Evolutionary conservation across 441 rosid species (phyloP), one percentile per base, ranked within the genome.

Genomic region (Brassica balearica): DNA sequence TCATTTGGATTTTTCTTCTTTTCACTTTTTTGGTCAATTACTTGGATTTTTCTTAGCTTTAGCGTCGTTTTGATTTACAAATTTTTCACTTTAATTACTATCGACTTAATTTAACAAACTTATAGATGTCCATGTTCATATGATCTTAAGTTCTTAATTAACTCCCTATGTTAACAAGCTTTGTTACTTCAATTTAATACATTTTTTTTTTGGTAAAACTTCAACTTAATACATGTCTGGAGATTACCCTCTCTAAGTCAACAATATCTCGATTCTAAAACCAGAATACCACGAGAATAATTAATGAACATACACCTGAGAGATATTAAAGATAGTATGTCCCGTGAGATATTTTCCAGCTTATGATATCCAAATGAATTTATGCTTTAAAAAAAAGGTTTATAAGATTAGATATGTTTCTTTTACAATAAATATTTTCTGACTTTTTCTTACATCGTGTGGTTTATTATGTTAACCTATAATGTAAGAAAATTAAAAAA

Each of bases 401-500:
- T 43, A 56, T 9, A 36, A 55, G 2, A 65, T 56, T 23, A 4
- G 12, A 66, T 58, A 36, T 15, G 20, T 66, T 25, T 66, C 32
- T 25, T 38, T 7, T n/a, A 53, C 65, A 53, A 73, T 3, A 20
- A 68, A n/a, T 23, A 68, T 14, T 5, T 69, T 14, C 7, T 7
- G 6, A 19, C 11, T 20, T n/a, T 71, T 59, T 68, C 32, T 14
- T 69, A n/a, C 59, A 70, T 76, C 64, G 6, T 62, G 70, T 69
- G 58, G 70, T 69, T 76, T 62, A 51, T 69, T 69, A 51, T 32
- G 80, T 22, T 69, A 48, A n/a, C 27, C 53, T 76, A 69, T 61
- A 69, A 36, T 62, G 55, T 76, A 34, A 51, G 43, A 53, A 60
- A 19, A 19, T 19, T 19, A 19, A 36, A 67, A 67, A 58, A 10